Base-by-base conservation (phyloP, 2,329 filamentous ascomycete genomes). In the Aspergillus terreus region DNA sequence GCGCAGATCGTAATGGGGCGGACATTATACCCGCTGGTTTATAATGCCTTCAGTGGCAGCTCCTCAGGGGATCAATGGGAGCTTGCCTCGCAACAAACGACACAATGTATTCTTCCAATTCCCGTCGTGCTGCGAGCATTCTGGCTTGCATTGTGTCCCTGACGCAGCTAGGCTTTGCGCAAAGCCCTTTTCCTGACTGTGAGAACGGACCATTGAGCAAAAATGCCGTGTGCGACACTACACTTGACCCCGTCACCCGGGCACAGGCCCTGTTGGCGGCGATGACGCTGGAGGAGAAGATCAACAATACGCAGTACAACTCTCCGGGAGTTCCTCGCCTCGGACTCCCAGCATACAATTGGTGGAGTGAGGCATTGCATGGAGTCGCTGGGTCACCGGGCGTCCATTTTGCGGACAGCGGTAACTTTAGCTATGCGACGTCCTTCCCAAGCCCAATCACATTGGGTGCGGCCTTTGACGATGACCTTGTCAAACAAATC, bases 351-450 rank as follows among this genome's bases (percentile, higher is more conserved):
- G 64, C 77, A 1, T 86, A 86, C 58, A 71, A 79, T 60, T 84
- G 81, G 79, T 84, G 81, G 80, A 78, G 76, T 43, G 82, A 84
- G 65, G 83, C 78, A 6, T 74, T 85, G 0, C 83, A 86, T 58
- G 84, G 84, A 4, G 75, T 86, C 0, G 83, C 79, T 1, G 38
- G 30, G 17, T 45, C 54, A n/a, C 50, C 51, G 3, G 82, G 82
- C 1, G 78, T 82, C 4, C 69, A 75, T 36, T 84, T 83, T 64
- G 73, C 76, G 41, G 63, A 63, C 19, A 69, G 67, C 25, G 77
- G 77, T 2, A 65, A 78, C n/a, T 86, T 78, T 63, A 78, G 73
- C 54, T 79, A 78, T 54, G 82, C 83, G 0, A 86, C 84, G 0
- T 82, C 78, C 2, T 87, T 86, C 56, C 82, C 84, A 0, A 76